Evolutionary conservation across 257 asterid species (phyloP), one percentile per base, ranked within the genome.

Genomic region (Petunia secreta): DNA sequence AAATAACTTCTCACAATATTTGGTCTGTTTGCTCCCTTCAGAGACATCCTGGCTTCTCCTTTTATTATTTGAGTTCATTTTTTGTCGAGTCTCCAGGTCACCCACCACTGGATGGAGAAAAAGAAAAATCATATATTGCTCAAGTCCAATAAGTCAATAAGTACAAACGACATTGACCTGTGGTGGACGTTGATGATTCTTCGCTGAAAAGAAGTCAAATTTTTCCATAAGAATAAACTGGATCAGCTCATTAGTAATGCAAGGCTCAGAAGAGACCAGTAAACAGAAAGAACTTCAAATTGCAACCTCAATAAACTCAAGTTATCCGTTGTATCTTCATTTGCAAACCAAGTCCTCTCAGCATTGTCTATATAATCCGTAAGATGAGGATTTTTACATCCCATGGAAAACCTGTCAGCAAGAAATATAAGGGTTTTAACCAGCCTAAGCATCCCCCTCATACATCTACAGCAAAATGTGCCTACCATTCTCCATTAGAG

Each of bases 101-200:
- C 60, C 60, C 60, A 71, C 77, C 60, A 71, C 77, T 71, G 60
- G 77, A 48, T 71, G 77, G 77, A 71, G 60, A 5, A 48, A 46
- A 48, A 48, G 37, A 71, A 71, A 48, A 71, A 5, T 71, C 25
- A 71, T n/a, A 71, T 48, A 48, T 71, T 71, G 60, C 77, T 71
- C 77, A 71, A 48, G 60, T 34, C n/a, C 44, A 34, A 71, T 55
- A 71, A 71, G 60, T 11, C 59, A 71, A n/a, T 10, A 38, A 71
- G 60, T 25, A 5, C 13, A 71, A 71, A 71, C n/a, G 60, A 71
- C 11, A 48, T 34, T 10, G 60, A 71, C 77, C 77, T 71, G 77
- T 43, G 48, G 77, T 48, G 44, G 77, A 50, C 55, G 55, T 2
- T 8, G 55, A 71, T 48, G 77, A 71, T 34, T 71, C 77, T 71